Percentiles rank a stretch among this genome's conserved stretches.
Conservation (phyloP, 2,329 filamentous ascomycete species). For the Lasiodiplodia sp. region DNA sequence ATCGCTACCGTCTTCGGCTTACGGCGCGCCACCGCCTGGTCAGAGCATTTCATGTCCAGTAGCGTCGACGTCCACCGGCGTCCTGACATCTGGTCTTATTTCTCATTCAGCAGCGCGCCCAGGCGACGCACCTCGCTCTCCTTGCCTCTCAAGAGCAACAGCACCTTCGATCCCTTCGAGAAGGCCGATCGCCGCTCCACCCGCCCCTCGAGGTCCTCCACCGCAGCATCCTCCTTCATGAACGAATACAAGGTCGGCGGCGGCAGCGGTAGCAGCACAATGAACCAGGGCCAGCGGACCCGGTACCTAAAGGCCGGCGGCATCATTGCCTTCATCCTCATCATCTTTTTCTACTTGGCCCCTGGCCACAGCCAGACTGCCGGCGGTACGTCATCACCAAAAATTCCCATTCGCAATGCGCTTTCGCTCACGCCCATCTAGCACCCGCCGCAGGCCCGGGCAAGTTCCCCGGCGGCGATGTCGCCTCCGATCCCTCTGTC, state of each 20-base stretch:
- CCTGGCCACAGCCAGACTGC: constrained; percentile 42
- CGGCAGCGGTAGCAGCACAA: constrained; percentile 39
- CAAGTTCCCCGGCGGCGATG: constrained; percentile 47
- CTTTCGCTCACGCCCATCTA: constrained; percentile 5
- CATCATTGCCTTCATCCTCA: constrained; percentile 63
- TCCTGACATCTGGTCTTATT: constrained; percentile 61
- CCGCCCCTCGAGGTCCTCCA: constrained; percentile 37
- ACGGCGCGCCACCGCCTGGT: constrained; percentile 29
- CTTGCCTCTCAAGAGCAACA: constrained; percentile 51
- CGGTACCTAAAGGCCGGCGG: constrained; percentile 69
- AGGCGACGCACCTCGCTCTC: constrained; percentile 62
- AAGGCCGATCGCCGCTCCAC: constrained; percentile 54
- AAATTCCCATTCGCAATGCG: constrained; percentile 6
- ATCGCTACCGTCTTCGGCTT: constrained; percentile 29
- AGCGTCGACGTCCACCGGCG: constrained; percentile 58
- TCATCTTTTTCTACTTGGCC: constrained; percentile 65
- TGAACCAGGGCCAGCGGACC: constrained; percentile 68
- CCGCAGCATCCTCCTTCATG: constrained; percentile 49
- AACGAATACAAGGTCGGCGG: constrained; percentile 53
- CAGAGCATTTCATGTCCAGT: constrained; percentile 60
- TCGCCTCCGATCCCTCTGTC: constrained; percentile 63
- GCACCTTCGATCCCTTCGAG: constrained; percentile 53
- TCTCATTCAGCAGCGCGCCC: constrained; percentile 56
- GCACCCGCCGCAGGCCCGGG: constrained; percentile 12
- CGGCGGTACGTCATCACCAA: constrained; percentile 20